Base-by-base conservation (phyloP, 129 eudicot genomes). In the Artemisia annua region DNA sequence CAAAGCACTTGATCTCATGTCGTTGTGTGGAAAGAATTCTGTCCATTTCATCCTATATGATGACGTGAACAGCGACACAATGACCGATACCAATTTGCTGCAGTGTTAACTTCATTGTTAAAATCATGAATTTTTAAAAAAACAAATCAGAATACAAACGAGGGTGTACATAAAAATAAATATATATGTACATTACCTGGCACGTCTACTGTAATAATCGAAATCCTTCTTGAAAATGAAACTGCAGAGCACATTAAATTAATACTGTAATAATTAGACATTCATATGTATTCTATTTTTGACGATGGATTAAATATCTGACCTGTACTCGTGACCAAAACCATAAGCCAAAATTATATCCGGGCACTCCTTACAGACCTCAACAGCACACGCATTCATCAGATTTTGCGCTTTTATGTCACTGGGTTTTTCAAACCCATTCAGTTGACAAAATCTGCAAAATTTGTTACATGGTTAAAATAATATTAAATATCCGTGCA, bases 41-140 rank as follows among this genome's bases (percentile, higher is more conserved):
- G 71, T 84, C 98, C 98, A 93, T 74, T 89, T 89, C 49, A 74
- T 60, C 71, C 80, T 84, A 63, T 78, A 93, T 71, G 66, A 51
- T 71, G 97, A 87, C 39, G 90, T 74, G 81, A 93, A 93, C 77
- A 87, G 86, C 7, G 97, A 89, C 17, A 77, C 95, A 58, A 87
- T 61, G 30, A 93, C 83, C 18, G 98, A 93, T 32, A 82, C 79
- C 22, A 93, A 86, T 76, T 93, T 93, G 86, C 97, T 93, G 98
- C 90, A 82, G 43, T 62, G 70, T 72, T 50, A 77, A 35, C 60
- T 50, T 53, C 59, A 39, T 19, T 5, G 48, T 74, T 63, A 64
- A 74, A 46, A 16, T 60, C 17, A 52, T 1, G 30, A 56, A 48
- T 22, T 66, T 43, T 35, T 12, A 49, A 63, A 44, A 9, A 20